A percentile compares a stretch with the other conserved stretches of the same genome.
Evolutionary conservation across 148 eudicot species (phyloP).

Genomic region (Arbutus unedo): DNA sequence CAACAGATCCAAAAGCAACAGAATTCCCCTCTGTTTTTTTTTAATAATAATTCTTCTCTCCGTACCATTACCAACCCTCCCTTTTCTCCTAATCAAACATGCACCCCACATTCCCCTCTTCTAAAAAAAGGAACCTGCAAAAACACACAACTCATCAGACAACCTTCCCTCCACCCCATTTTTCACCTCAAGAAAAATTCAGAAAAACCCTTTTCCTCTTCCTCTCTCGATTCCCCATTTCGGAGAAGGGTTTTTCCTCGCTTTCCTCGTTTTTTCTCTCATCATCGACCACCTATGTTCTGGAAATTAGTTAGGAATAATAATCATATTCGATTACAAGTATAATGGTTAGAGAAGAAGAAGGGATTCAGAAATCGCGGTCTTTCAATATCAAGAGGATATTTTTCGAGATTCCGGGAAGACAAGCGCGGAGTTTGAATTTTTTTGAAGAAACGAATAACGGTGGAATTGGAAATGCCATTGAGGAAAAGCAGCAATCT

Average conservation of each 20-base stretch:
- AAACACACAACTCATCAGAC: neutral
- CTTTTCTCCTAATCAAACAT: constrained; percentile 13
- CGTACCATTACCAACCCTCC: neutral
- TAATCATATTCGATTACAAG: neutral
- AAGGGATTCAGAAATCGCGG: constrained; percentile 8
- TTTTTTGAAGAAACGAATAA: neutral
- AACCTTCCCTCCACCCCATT: neutral
- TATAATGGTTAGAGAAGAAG: constrained; percentile 23
- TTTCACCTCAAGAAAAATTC: neutral
- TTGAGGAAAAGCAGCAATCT: constrained; percentile 9
- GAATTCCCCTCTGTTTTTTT: neutral
- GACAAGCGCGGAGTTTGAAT: constrained; percentile 17
- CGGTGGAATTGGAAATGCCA: neutral
- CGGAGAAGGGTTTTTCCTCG: constrained; percentile 16
- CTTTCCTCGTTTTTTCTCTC: neutral
- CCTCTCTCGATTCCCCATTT: neutral
- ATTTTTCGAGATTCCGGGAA: constrained; percentile 18
- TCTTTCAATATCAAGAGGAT: constrained; percentile 20
- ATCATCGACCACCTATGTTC: neutral
- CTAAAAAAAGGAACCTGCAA: constrained; percentile 7
- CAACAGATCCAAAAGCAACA: no score
- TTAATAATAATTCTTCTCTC: neutral
- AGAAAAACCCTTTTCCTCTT: constrained; percentile 18
- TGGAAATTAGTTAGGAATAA: neutral
- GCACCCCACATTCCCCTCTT: constrained; percentile 9